Conservation (phyloP, 1,139 yeast genomes). For the Geotrichum klebahnii region DNA sequence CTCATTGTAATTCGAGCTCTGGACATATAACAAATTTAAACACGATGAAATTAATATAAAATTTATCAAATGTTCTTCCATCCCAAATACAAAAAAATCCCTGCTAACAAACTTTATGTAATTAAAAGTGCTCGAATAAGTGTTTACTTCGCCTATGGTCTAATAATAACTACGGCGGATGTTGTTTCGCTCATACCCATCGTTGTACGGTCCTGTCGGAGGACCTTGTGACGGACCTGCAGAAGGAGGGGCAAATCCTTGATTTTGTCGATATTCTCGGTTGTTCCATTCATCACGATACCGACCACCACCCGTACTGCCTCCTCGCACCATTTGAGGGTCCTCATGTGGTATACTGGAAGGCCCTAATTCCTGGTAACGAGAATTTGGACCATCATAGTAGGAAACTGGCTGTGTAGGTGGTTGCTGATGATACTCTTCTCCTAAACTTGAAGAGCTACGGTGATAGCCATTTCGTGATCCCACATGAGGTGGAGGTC, state of each 20-base stretch:
- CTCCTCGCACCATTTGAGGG: constrained; percentile 1
- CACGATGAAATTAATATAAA: no score
- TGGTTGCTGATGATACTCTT: neutral
- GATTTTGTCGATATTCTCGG: neutral
- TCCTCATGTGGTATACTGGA: neutral
- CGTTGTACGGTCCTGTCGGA: constrained; percentile 3
- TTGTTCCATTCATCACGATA: constrained; percentile 9
- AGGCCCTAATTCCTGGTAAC: neutral
- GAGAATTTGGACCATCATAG: neutral
- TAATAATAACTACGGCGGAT: neutral
- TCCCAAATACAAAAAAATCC: no score
- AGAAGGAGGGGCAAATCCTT: neutral
- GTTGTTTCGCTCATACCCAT: neutral
- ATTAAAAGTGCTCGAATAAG: no score
- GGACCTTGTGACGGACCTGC: constrained; percentile 4
- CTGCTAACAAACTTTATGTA: no score
- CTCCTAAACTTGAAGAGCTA: neutral
- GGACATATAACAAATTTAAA: no score
- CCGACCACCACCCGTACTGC: neutral
- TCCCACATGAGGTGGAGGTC: neutral
- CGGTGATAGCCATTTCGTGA: constrained; percentile 6
- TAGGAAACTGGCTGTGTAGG: neutral
- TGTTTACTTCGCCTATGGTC: no score
- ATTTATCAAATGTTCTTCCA: no score
- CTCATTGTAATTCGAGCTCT: no score